A percentile compares a stretch with the other conserved stretches of the same genome.
Evolutionary conservation across 257 asterid genomes (phyloP).

Genomic region (Knoxia roxburghii): DNA sequence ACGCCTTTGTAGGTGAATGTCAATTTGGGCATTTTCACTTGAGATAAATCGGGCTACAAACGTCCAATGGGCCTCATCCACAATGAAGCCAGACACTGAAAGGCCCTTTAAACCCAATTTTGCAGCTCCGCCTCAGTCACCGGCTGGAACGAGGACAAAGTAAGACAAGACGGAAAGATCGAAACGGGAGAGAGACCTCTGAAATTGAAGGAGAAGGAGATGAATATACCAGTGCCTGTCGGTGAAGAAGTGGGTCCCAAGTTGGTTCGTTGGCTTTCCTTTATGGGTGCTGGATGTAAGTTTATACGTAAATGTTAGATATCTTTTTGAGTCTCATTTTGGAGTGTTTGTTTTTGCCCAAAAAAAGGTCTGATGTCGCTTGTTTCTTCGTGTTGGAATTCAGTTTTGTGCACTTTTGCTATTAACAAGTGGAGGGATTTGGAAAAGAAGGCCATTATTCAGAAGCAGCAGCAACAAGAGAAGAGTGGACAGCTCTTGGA

Average conservation of each 20-base stretch:
- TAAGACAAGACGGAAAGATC: background rate
- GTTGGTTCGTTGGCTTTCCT: slow-evolving; percentile 45
- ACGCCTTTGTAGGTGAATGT: no score
- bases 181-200: background rate
- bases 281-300: slow-evolving; percentile 58
- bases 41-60: no score
- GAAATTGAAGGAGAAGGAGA: background rate
- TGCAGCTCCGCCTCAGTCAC: background rate
- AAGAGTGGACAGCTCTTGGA: slow-evolving; percentile 23
- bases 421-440: slow-evolving; percentile 56
- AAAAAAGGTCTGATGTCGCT: background rate
- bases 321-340: background rate
- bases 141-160: background rate
- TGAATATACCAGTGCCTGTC: slow-evolving; percentile 32
- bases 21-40: no score
- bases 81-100: background rate
- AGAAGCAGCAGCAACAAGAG: slow-evolving; percentile 40
- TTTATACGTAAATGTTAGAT: no score
- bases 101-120: background rate
- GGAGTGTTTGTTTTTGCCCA: background rate
- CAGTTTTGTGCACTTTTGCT: slow-evolving; percentile 46
- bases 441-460: slow-evolving; percentile 29
- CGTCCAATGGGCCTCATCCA: background rate
- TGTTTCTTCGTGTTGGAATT: background rate
- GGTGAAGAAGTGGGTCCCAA: slow-evolving; percentile 55